Evolutionary conservation across 2,329 filamentous ascomycete species (phyloP).

Genomic region (Ophiostoma pallidulum): DNA sequence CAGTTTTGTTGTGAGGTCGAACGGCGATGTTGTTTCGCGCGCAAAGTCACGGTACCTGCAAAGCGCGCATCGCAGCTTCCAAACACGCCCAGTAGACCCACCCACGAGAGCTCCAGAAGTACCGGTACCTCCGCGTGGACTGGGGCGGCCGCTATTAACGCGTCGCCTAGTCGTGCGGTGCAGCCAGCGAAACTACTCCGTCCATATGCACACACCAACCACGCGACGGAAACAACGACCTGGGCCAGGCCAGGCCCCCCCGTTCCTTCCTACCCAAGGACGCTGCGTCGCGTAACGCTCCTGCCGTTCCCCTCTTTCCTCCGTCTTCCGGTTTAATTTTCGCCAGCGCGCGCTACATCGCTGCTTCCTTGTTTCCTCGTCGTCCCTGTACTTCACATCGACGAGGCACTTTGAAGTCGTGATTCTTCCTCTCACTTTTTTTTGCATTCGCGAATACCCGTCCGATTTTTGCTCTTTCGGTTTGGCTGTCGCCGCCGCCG

Average conservation of each 20-base stretch:
- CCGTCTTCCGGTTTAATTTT: constrained; percentile 4
- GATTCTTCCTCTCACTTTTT: background rate
- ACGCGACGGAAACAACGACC: constrained; percentile 6
- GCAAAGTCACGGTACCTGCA: constrained; percentile 4
- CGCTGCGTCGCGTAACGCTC: constrained; percentile 10
- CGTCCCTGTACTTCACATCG: no score
- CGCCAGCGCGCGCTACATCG: background rate
- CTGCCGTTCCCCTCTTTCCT: constrained; percentile 6
- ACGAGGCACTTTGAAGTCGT: background rate
- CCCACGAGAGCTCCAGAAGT: background rate
- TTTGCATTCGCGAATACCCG: background rate
- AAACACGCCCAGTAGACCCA: background rate
- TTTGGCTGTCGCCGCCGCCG: background rate
- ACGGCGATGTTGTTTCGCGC: background rate
- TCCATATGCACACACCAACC: no score
- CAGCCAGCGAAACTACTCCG: constrained; percentile 1
- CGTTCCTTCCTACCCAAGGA: no score
- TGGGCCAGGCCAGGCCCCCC: background rate
- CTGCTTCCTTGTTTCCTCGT: no score
- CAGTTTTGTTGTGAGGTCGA: background rate
- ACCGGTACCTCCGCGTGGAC: background rate
- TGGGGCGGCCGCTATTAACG: background rate
- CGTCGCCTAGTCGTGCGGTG: constrained; percentile 9
- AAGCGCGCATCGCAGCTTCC: constrained; percentile 4
- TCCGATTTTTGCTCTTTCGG: background rate